Evolutionary conservation across 345 rosid genomes (phyloP), one percentile per base, ranked within the genome.

Genomic region (Ricinus communis): DNA sequence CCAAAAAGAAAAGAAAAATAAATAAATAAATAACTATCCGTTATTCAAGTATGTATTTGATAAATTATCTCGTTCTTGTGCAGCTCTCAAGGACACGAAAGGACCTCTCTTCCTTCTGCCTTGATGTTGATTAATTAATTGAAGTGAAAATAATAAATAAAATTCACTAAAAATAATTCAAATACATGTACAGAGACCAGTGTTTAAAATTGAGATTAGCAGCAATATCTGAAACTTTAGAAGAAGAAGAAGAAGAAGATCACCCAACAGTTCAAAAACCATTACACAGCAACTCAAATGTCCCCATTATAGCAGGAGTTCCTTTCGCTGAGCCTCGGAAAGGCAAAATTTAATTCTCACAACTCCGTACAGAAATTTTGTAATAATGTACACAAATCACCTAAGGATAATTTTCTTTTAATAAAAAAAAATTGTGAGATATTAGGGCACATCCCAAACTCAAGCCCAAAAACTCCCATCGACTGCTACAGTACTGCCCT

Each of bases 301-400:
- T 3, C 24, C 22, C 1, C 43, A 30, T 3, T 59, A 21, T 2
- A 13, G 45, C 28, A 41, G 53, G 15, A 25, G 19, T 31, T 46
- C 77, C 70, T 52, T 55, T 72, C 71, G 50, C 64, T 76, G 63
- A 64, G 66, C 72, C 79, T 65, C 66, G 3, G 5, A 66, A n/a
- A 68, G 68, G 69, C 73, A 82, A 84, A 76, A 82, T 73, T 76
- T 77, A 71, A 75, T 71, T 77, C 79, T 75, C 82, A 81, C 74
- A 69, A 67, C 77, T 82, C 72, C 79, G 15, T 78, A 74, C 78
- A 82, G 58, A 79, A 61, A 63, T 74, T 65, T 66, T 62, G 62
- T 67, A 65, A 71, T 82, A 84, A 84, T 89, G 82, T 87, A 89
- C 94, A 89, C 51, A 72, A 74, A 79, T 60, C 72, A 71, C 78